Conservation (phyloP, 345 rosid species). For the Lagerstroemia speciosa region DNA sequence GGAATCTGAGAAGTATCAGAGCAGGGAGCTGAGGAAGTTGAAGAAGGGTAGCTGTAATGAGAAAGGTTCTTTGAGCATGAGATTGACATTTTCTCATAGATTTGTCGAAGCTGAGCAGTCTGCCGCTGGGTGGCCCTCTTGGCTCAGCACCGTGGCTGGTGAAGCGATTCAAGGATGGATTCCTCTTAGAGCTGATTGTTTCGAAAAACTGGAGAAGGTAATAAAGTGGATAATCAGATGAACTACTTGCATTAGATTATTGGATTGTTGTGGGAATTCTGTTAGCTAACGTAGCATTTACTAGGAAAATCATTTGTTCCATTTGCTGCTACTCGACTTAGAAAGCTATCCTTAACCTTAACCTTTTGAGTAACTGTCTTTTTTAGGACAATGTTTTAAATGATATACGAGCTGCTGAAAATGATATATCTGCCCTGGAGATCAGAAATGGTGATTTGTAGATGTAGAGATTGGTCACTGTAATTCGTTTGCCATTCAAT, state of each 20-base stretch:
- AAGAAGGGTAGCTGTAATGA: slow-evolving; percentile 5
- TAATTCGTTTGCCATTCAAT: not conserved
- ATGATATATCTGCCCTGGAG: not conserved
- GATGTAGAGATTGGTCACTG: not conserved
- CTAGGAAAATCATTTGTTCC: not conserved
- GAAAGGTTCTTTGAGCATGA: slow-evolving; percentile 4
- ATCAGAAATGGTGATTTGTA: not conserved
- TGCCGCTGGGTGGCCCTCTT: slow-evolving; percentile 22
- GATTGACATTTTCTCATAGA: slow-evolving; percentile 4
- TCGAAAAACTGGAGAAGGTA: slow-evolving; percentile 23
- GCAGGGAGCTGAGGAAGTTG: slow-evolving; percentile 10
- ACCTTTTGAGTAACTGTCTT: not conserved
- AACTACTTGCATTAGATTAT: not conserved
- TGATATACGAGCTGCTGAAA: not conserved
- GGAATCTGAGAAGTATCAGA: slow-evolving; percentile 2
- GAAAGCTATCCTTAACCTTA: not conserved
- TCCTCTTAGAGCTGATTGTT: slow-evolving; percentile 16
- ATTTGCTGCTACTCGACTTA: not conserved
- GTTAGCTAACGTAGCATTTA: too few relatives aligned
- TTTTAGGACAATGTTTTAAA: not conserved
- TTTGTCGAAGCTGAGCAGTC: slow-evolving; percentile 12
- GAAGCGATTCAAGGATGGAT: slow-evolving; percentile 22
- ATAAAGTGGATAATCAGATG: not conserved
- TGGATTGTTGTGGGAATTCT: not conserved
- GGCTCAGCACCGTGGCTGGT: slow-evolving; percentile 16